These are phyloP conservation scores for Eimeria falciformis DNA, from an alignment of 169 alveolate genomes.

Conservation along the genomic window DNA sequence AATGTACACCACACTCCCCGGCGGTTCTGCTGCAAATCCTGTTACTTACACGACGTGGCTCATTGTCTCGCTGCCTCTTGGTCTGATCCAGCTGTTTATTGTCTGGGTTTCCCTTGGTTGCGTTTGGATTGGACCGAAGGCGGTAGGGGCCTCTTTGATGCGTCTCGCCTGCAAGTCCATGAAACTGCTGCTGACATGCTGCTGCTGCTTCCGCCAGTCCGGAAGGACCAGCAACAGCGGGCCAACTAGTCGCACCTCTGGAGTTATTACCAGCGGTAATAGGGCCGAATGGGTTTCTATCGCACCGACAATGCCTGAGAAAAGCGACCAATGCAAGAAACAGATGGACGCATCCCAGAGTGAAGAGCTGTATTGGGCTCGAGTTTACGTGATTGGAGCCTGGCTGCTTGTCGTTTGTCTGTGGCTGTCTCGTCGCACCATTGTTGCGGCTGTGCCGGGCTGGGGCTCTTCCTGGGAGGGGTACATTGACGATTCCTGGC, in stretches of 20 bases:
- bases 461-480: constrained; percentile 32
- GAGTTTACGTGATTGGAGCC: constrained; percentile 12
- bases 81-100: neutral
- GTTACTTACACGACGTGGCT: constrained; percentile 56
- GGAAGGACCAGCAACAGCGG: neutral
- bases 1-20: constrained; percentile 21
- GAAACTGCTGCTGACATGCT: neutral
- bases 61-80: constrained; percentile 34
- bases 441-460: neutral
- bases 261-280: too few species aligned
- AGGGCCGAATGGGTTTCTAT: neutral
- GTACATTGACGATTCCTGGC: constrained; percentile 12
- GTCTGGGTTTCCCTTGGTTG: constrained; percentile 47
- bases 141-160: neutral
- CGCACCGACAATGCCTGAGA: neutral
- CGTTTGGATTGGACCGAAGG: constrained; percentile 43
- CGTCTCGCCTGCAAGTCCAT: neutral
- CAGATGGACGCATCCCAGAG: neutral
- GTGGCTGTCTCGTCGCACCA: constrained; percentile 24
- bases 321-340: neutral
- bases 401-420: constrained; percentile 15
- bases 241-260: neutral
- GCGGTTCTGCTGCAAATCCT: constrained; percentile 18
- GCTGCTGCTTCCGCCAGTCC: constrained; percentile 20
- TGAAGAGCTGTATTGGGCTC: constrained; percentile 26